A percentile compares a stretch with the other conserved stretches of the same genome.
phyloP scores from a whole-genome alignment of 192 early-diverging fungal species.

The Gigaspora rosea region DNA sequence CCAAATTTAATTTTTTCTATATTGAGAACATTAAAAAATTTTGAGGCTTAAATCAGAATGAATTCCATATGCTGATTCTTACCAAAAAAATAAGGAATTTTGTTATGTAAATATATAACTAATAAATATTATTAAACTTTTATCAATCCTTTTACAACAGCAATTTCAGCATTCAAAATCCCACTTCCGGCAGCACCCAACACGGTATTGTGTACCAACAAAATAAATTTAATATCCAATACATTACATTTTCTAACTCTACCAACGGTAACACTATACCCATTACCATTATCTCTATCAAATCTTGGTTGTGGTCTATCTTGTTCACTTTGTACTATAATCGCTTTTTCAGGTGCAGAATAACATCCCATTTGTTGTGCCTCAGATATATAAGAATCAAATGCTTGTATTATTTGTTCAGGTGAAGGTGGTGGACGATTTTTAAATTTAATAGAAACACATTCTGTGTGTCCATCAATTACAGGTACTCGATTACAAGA shows the following conservation, averaged over 20 bases:
- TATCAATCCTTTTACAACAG: conserved; percentile 76
- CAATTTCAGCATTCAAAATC: conserved; percentile 94
- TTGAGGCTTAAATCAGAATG: too few species aligned
- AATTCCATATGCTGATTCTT: too few species aligned
- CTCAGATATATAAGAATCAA: conserved; percentile 78
- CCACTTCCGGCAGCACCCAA: conserved; percentile 93
- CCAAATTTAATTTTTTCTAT: too few species aligned
- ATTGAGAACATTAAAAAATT: too few species aligned
- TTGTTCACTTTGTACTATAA: conserved; percentile 68
- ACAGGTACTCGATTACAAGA: conserved; percentile 97
- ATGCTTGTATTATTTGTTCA: conserved; percentile 71
- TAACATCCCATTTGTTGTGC: conserved; percentile 76
- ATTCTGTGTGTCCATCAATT: conserved; percentile 93
- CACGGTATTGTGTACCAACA: conserved; percentile 94
- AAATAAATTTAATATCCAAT: conserved; percentile 89
- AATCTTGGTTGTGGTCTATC: conserved; percentile 96
- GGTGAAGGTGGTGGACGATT: conserved; percentile 65
- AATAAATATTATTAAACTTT: background rate
- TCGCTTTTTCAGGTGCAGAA: conserved; percentile 79
- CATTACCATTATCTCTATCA: conserved; percentile 81
- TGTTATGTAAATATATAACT: too few species aligned
- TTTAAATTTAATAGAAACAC: conserved; percentile 86
- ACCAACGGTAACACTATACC: conserved; percentile 92
- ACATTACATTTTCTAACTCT: conserved; percentile 83
- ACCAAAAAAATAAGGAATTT: too few species aligned